Conservation (phyloP, 148 eudicot genomes). For the Selenicereus undatus region DNA sequence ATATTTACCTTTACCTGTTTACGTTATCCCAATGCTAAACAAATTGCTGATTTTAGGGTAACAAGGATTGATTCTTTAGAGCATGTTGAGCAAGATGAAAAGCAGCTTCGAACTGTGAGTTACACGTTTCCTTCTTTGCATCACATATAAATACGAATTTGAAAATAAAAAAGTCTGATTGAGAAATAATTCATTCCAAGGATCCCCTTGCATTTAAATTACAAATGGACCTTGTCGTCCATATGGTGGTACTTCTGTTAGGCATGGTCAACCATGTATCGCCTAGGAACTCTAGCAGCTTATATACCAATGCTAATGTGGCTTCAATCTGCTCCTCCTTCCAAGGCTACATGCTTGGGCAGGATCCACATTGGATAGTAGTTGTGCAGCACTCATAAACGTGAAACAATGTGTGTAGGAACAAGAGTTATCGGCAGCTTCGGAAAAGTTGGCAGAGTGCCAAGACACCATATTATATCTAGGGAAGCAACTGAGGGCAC, state of each 20-base stretch:
- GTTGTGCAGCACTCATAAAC: background rate
- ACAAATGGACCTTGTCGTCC: background rate
- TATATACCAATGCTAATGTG: background rate
- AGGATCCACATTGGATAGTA: background rate
- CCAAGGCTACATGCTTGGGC: background rate
- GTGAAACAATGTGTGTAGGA: slow-evolving; percentile 40
- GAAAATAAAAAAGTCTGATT: background rate
- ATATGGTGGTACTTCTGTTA: no score
- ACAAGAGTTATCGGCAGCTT: slow-evolving; percentile 64
- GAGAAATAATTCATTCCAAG: background rate
- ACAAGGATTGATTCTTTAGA: slow-evolving; percentile 28
- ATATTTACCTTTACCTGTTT: background rate
- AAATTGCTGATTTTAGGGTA: slow-evolving; percentile 37
- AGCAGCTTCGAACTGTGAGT: slow-evolving; percentile 66
- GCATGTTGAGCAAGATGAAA: slow-evolving; percentile 33
- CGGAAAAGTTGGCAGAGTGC: slow-evolving; percentile 87
- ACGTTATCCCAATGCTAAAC: background rate
- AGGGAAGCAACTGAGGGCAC: slow-evolving; percentile 77
- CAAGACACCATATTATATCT: slow-evolving; percentile 74
- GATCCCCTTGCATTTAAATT: background rate
- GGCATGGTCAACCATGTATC: background rate
- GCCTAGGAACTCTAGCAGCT: background rate
- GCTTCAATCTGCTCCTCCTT: background rate
- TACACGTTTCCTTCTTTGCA: background rate
- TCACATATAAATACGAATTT: background rate